A percentile compares a stretch with the other conserved stretches of the same genome.
phyloP scores from a whole-genome alignment of 164 flowering plant species.

The Magnolia kwangsiensis region DNA sequence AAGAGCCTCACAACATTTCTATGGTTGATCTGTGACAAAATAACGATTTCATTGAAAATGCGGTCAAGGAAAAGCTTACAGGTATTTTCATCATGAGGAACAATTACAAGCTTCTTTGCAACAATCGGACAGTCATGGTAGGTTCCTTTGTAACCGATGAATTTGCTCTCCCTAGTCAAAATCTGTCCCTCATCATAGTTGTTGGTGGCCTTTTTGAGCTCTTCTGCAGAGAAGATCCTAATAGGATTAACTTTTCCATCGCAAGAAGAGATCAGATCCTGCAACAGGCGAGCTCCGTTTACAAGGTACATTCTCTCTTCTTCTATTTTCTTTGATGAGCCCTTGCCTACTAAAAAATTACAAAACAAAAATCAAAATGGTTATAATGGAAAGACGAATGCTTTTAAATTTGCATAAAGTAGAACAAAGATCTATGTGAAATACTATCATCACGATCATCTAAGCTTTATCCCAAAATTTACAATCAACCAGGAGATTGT shows the following conservation, averaged over 20 bases:
- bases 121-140: not conserved
- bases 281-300: conserved; percentile 5
- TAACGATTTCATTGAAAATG: not conserved
- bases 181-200: not conserved
- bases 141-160: not conserved
- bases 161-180: not conserved
- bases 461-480: no score
- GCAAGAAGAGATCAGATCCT: conserved; percentile 9
- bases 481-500: no score
- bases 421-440: no score
- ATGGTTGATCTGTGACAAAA: not conserved
- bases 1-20: no score
- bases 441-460: no score
- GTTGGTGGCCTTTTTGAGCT: conserved; percentile 7
- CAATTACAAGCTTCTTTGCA: no score
- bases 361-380: no score
- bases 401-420: no score
- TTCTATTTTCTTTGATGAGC: not conserved
- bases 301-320: not conserved
- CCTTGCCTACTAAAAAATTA: not conserved
- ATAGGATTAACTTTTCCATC: conserved; percentile 7
- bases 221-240: conserved; percentile 8
- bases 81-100: not conserved
- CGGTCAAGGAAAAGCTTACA: not conserved
- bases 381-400: no score